Evolutionary conservation across 768 basidiomycete genomes (phyloP), one percentile per base, ranked within the genome.

Genomic region (Lepiota brunneoincarnata): DNA sequence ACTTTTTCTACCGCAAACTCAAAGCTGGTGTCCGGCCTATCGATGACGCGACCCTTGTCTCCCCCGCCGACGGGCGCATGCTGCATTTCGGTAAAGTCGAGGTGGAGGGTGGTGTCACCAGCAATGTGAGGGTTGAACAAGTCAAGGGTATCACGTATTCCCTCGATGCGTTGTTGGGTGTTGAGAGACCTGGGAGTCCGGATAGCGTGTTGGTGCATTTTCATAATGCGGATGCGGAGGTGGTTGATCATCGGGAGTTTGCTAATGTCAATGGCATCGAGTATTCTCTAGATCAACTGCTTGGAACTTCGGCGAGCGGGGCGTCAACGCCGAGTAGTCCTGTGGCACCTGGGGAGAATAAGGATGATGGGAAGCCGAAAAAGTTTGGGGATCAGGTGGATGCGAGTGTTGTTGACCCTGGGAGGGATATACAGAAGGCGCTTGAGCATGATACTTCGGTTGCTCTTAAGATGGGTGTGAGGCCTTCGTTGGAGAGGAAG

Each of bases 81-180:
- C 77, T 98, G 23, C 96, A 98, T 67, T 93, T 94, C 61, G 97
- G 97, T 31, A 83, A 83, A 1, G 89, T 99, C 58, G 57, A 58
- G 70, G 81, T 49, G 82, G 83, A 60, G 83, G 83, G 23, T 45
- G 50, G 20, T 1, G 28, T 21, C 0, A 36, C 10, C 17, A 42
- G 18, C 14, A 24, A 6, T 41, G 53, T 54, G 10, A 50, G 47
- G 38, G 91, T 99, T 48, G 95, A 97, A 66, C 95, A 98, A 70
- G 92, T 99, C 64, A 99, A 99, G 70, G 97, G 97, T 14, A 88
- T 96, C 58, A 97, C 93, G 0, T 99, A 99, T 65, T 97, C 94
- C 1, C 81, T 99, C 11, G 91, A 97, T 57, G 94, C 95, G 0
- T 76, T 99, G 0, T 83, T 99, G 14, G 97, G 97, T 35, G 78